Evolutionary conservation across 768 basidiomycete species (phyloP).

Genomic region (Obba rivulosa): DNA sequence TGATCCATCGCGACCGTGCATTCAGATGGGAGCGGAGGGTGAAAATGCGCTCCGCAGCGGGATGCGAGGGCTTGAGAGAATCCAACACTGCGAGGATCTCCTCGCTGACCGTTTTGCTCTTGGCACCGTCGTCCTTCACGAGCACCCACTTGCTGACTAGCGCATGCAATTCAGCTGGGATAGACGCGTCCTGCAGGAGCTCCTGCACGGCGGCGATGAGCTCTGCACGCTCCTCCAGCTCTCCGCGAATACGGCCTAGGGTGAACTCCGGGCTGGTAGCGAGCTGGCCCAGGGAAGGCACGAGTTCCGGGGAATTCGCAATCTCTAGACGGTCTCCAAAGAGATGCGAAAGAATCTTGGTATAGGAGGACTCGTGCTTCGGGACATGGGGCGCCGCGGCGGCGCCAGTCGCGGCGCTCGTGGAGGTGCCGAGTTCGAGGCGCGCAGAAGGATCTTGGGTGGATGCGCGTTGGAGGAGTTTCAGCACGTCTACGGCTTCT

Average conservation of each 20-base stretch:
- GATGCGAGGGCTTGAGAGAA: slow-evolving; percentile 25
- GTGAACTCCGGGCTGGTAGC: slow-evolving; percentile 95
- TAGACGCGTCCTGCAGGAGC: slow-evolving; percentile 47
- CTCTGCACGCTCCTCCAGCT: slow-evolving; percentile 68
- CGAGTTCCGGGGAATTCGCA: slow-evolving; percentile 75
- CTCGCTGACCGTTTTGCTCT: slow-evolving; percentile 55
- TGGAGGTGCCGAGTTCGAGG: slow-evolving; percentile 42
- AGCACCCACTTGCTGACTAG: slow-evolving; percentile 78
- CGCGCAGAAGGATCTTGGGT: slow-evolving; percentile 34
- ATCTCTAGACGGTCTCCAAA: slow-evolving; percentile 79
- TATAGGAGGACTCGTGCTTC: slow-evolving; percentile 87
- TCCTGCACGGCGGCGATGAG: slow-evolving; percentile 62
- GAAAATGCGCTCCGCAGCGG: slow-evolving; percentile 50
- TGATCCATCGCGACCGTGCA: slow-evolving; percentile 85
- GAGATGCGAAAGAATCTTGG: slow-evolving; percentile 76
- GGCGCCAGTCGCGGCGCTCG: slow-evolving; percentile 22
- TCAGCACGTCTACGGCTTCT: slow-evolving; percentile 40
- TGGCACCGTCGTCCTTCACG: slow-evolving; percentile 61
- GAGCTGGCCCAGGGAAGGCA: slow-evolving; percentile 60
- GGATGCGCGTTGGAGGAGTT: slow-evolving; percentile 42
- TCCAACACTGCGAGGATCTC: slow-evolving; percentile 34
- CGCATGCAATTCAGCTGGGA: slow-evolving; percentile 56
- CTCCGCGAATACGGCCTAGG: slow-evolving; percentile 82
- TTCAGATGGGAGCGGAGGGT: slow-evolving; percentile 57
- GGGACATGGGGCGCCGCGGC: slow-evolving; percentile 59